Base-by-base conservation (phyloP, 139 green algal species). In the Chlamydomonas sphaeroides region DNA sequence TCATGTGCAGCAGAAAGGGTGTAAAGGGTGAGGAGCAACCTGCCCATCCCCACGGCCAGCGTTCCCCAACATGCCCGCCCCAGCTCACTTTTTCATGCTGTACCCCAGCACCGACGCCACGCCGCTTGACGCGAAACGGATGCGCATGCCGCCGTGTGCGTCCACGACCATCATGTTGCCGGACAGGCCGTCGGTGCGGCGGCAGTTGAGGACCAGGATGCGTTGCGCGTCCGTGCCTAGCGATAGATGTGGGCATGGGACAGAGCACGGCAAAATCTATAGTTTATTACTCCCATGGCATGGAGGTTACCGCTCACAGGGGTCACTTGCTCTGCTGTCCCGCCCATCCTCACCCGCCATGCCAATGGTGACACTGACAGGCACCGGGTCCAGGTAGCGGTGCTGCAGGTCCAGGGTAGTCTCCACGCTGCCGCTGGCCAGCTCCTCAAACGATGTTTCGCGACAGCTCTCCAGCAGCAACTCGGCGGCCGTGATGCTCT, bases 141-240 rank as follows among this genome's bases (percentile, higher is more conserved):
- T 78, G 20, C 36, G 39, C 20, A 73, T 66, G 35, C 56, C 51
- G 41, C 2, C 23, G n/a, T n/a, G 62, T 33, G 3, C 23, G 65
- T 86, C 72, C 30, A 62, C 56, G 38, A 89, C 84, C 84, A 89
- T 41, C 23, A 85, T 42, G 36, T 61, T 81, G 74, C 56, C 71
- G n/a, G 63, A 26, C 42, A 65, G 42, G 14, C 51, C 71, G 35
- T 79, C 71, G 25, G 38, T 66, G 53, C 71, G 71, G 33, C 33
- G 49, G 35, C 84, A 38, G 35, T 56, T 59, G 32, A 85, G 17
- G 20, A 85, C 51, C 2, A 85, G 21, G 17, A 88, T 69, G 17
- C 68, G 77, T 61, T 81, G 56, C 7, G 66, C 32, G 20, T 82
- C 84, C 1, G 68, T 84, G 61, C 84, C 65, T n/a, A n/a, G n/a